Evolutionary conservation across 1,284 basidiomycete species (phyloP).

Genomic region (Trichosporon sp.): DNA sequence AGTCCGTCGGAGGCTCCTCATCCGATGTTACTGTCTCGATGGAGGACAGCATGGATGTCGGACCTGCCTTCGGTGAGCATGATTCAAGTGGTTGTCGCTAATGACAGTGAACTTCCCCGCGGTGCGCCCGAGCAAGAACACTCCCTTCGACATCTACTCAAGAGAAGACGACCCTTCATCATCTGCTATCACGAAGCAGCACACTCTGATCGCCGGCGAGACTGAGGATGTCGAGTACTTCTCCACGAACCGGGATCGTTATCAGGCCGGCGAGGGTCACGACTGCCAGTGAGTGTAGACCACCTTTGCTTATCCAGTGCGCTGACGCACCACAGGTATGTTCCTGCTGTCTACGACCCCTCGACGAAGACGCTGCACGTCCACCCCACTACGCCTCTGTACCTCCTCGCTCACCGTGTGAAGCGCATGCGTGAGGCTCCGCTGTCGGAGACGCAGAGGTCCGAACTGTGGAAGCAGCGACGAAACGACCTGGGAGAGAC

Average conservation of each 20-base stretch:
- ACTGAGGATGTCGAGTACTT: constrained; percentile 68
- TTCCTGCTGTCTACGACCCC: constrained; percentile 64
- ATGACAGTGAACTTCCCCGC: constrained; percentile 73
- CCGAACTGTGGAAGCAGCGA: constrained; percentile 63
- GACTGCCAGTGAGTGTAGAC: constrained; percentile 44
- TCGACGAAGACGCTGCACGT: constrained; percentile 69
- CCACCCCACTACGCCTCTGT: constrained; percentile 67
- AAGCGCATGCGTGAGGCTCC: constrained; percentile 68
- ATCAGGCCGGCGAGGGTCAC: constrained; percentile 60
- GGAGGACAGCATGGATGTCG: constrained; percentile 60
- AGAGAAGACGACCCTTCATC: constrained; percentile 49
- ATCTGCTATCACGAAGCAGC: constrained; percentile 60
- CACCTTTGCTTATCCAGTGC: too few species aligned
- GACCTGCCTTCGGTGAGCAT: constrained; percentile 71
- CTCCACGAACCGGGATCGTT: constrained; percentile 59
- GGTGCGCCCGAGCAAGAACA: constrained; percentile 64
- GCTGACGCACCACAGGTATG: constrained; percentile 44
- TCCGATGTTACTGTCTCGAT: constrained; percentile 34
- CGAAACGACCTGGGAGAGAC: constrained; percentile 80
- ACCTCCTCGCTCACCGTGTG: constrained; percentile 74
- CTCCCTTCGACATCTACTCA: constrained; percentile 68
- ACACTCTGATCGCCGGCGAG: constrained; percentile 68
- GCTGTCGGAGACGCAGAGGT: constrained; percentile 41
- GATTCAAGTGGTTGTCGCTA: constrained; percentile 8
- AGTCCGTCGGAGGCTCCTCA: constrained; percentile 34